Conservation (phyloP, 2,329 filamentous ascomycete genomes). For the Epichloe brachyelytri region DNA sequence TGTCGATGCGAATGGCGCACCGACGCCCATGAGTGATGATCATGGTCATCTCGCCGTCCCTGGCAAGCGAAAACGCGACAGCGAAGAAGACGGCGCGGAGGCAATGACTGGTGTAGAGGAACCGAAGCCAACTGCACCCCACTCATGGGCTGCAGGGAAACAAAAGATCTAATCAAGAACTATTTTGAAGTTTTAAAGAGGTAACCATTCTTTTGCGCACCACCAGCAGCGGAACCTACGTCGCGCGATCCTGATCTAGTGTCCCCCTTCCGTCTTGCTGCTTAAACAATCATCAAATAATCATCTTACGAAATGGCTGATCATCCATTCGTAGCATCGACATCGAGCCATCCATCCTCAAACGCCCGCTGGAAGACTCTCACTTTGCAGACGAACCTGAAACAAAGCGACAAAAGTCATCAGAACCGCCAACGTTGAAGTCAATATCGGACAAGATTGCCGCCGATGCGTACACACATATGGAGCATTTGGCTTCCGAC, state of each 20-base stretch:
- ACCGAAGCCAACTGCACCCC: constrained; percentile 12
- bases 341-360: constrained; percentile 39
- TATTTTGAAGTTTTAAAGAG: constrained; percentile 25
- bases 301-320: constrained; percentile 15
- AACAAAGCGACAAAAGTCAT: constrained; percentile 47
- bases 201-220: constrained; percentile 16
- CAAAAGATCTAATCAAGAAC: constrained; percentile 24
- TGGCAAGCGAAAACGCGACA: constrained; percentile 48
- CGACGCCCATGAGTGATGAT: constrained; percentile 20
- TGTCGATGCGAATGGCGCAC: constrained; percentile 28
- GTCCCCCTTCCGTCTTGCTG: background rate
- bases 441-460: constrained; percentile 43
- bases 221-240: background rate
- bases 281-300: background rate
- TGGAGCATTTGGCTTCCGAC: constrained; percentile 54
- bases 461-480: constrained; percentile 38
- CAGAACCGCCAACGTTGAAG: constrained; percentile 24
- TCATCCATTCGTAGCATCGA: constrained; percentile 34
- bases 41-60: constrained; percentile 21
- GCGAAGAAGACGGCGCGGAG: constrained; percentile 25
- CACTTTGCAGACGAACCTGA: constrained; percentile 37
- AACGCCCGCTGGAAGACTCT: constrained; percentile 34
- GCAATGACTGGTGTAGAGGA: constrained; percentile 16
- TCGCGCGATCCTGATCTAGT: background rate
- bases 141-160: constrained; percentile 15